Evolutionary conservation across 176 grass and related monocot species (phyloP).

Genomic region (Avena insularis): DNA sequence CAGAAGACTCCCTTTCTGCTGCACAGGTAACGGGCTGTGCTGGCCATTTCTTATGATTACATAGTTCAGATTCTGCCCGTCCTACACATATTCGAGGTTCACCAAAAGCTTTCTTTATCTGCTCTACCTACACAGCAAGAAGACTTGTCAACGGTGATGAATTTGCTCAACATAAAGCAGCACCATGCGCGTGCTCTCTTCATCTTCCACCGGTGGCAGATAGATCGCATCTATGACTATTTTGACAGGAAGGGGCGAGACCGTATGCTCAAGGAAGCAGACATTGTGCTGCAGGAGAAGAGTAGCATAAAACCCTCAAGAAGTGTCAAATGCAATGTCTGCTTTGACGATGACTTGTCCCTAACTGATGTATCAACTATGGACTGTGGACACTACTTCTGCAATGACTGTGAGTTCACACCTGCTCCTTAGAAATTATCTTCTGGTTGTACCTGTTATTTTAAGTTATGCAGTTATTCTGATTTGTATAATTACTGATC

Average conservation of each 20-base stretch:
- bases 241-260: conserved; percentile 58
- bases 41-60: conserved; percentile 1
- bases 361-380: conserved; percentile 43
- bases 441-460: conserved; percentile 27
- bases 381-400: conserved; percentile 69
- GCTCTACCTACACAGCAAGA: conserved; percentile 43
- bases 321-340: conserved; percentile 50
- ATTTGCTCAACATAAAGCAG: conserved; percentile 60
- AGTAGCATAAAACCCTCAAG: background rate
- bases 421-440: background rate
- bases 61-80: background rate
- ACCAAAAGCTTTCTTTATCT: background rate
- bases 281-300: conserved; percentile 37
- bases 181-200: conserved; percentile 57
- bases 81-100: background rate
- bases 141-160: conserved; percentile 52
- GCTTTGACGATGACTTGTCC: conserved; percentile 56
- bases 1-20: conserved; percentile 27
- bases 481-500: conserved; percentile 1
- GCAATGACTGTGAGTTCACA: conserved; percentile 62
- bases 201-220: conserved; percentile 60
- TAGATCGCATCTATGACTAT: conserved; percentile 49
- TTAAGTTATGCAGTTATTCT: conserved; percentile 2
- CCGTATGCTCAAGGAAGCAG: conserved; percentile 49
- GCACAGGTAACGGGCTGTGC: conserved; percentile 43